These are phyloP conservation scores for Ogataea saltuana DNA, from an alignment of 805 yeast genomes.

Conservation along the genomic window DNA sequence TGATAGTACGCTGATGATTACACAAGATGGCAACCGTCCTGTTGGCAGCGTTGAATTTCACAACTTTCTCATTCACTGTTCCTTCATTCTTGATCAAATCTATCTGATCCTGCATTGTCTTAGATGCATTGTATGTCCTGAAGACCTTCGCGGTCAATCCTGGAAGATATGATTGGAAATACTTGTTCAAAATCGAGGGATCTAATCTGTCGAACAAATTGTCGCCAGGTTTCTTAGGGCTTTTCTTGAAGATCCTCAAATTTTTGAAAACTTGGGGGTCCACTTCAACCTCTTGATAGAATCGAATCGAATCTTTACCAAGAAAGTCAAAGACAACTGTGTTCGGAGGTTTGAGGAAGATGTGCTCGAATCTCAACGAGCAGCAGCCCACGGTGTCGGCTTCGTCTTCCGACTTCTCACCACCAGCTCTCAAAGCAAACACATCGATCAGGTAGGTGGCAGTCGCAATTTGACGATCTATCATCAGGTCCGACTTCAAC, in stretches of 20 bases:
- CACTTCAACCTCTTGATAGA: conserved; percentile 89
- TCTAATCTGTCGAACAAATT: conserved; percentile 88
- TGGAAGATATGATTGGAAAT: conserved; percentile 84
- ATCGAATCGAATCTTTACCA: conserved; percentile 94
- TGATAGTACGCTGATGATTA: conserved; percentile 94
- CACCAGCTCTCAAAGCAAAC: conserved; percentile 96
- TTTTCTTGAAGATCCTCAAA: conserved; percentile 79
- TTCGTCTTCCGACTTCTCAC: conserved; percentile 95
- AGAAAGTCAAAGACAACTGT: conserved; percentile 86
- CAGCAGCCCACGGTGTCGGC: conserved; percentile 99
- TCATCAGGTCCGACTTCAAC: conserved; percentile 74
- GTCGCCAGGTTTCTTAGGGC: conserved; percentile 90
- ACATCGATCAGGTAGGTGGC: conserved; percentile 92
- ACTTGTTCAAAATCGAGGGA: conserved; percentile 79
- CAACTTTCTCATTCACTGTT: conserved; percentile 81
- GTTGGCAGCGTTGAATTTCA: conserved; percentile 90
- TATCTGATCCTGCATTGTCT: conserved; percentile 94
- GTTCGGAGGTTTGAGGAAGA: conserved; percentile 81
- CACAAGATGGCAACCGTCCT: conserved; percentile 93
- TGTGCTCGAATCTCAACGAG: conserved; percentile 87
- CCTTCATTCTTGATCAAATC: conserved; percentile 86
- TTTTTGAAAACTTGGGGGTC: conserved; percentile 91
- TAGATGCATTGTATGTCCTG: conserved; percentile 96
- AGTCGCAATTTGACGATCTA: conserved; percentile 87
- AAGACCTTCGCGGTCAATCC: conserved; percentile 96